phyloP scores from a whole-genome alignment of 345 rosid genomes.

The Zanthoxylum bungeanum region DNA sequence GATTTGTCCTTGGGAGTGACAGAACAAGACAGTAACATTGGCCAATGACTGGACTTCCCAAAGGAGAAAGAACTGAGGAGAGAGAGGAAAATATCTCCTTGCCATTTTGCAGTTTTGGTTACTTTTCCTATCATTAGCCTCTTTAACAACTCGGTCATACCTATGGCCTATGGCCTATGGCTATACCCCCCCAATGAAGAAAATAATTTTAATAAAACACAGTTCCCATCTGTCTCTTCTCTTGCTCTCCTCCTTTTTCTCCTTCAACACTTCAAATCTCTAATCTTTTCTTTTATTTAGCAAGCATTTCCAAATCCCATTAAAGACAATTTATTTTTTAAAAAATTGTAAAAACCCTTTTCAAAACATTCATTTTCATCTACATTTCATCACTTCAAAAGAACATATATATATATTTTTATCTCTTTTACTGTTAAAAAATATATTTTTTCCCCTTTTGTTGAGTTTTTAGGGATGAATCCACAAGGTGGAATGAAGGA shows the following conservation, averaged over 20 bases:
- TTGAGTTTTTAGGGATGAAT: conserved; percentile 3
- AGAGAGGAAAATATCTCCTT: conserved; percentile 18
- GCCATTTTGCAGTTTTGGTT: conserved; percentile 15
- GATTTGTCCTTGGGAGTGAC: not conserved
- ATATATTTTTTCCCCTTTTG: not conserved
- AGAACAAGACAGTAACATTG: not conserved
- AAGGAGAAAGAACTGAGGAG: conserved; percentile 10
- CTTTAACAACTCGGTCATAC: too few species aligned
- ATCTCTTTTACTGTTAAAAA: too few species aligned
- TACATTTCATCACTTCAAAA: not conserved
- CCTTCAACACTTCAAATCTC: not conserved
- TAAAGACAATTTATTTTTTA: not conserved
- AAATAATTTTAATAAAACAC: not conserved
- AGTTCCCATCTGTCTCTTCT: not conserved
- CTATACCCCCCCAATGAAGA: not conserved
- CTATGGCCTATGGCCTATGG: too few species aligned
- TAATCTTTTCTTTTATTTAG: not conserved
- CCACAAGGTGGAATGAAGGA: conserved; percentile 11
- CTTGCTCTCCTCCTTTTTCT: not conserved
- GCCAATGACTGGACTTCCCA: not conserved
- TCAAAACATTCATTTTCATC: not conserved
- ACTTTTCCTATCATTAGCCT: conserved; percentile 5
- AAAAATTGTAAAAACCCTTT: not conserved
- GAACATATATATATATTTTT: not conserved
- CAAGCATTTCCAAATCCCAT: not conserved